Conservation (phyloP, 164 flowering plant genomes). For the Vitis rotundifolia region DNA sequence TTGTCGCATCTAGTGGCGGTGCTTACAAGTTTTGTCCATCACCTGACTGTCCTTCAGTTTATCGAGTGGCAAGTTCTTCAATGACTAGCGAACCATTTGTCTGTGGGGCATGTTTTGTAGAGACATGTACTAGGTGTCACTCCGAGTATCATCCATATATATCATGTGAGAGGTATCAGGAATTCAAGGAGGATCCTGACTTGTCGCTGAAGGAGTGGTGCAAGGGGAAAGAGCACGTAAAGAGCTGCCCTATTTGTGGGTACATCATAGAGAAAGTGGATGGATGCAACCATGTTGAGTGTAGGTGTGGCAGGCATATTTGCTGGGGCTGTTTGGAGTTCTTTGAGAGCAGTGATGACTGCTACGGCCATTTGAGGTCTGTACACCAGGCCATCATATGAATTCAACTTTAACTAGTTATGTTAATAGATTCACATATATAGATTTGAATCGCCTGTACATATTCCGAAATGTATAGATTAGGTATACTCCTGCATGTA, state of each 20-base stretch:
- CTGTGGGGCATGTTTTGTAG: constrained; percentile 79
- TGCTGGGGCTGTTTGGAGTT: constrained; percentile 87
- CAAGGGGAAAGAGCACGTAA: constrained; percentile 73
- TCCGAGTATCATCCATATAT: constrained; percentile 75
- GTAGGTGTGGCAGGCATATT: constrained; percentile 80
- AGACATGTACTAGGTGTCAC: constrained; percentile 85
- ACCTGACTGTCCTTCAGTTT: constrained; percentile 90
- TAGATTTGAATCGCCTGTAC: too few relatives aligned
- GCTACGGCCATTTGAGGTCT: constrained; percentile 72
- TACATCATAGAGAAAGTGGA: constrained; percentile 84
- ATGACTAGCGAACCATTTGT: constrained; percentile 49
- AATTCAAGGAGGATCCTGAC: constrained; percentile 86
- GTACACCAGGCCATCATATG: constrained; percentile 52
- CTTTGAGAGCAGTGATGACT: constrained; percentile 55
- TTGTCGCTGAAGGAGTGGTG: constrained; percentile 76
- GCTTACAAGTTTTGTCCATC: constrained; percentile 81
- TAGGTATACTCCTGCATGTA: too few relatives aligned
- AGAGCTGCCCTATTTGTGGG: constrained; percentile 72
- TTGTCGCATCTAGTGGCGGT: constrained; percentile 69
- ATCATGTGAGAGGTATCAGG: constrained; percentile 72
- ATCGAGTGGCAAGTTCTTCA: constrained; percentile 47
- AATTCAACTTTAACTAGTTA: background rate
- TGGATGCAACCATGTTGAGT: constrained; percentile 91
- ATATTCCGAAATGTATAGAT: too few relatives aligned
- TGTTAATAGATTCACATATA: too few relatives aligned